Evolutionary conservation across 306 rosid species (phyloP).

Genomic region (Chamaecrista fasciculata): DNA sequence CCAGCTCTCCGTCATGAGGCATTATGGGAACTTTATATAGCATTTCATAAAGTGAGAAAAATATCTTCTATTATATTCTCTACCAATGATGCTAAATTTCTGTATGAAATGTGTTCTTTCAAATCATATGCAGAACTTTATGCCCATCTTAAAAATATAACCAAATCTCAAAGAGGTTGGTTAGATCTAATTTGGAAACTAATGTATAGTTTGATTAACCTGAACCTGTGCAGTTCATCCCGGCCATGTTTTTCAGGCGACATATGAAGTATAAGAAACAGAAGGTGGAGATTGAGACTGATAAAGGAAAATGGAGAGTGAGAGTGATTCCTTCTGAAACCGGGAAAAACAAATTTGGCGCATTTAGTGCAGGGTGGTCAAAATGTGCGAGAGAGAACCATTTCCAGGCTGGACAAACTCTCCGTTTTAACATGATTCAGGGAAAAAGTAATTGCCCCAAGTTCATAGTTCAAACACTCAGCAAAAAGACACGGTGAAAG

Average conservation of each 20-base stretch:
- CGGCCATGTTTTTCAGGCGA: neutral
- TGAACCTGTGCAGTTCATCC: neutral
- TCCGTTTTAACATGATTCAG: neutral
- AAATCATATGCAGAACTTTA: too few relatives aligned
- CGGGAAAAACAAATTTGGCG: neutral
- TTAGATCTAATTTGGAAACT: neutral
- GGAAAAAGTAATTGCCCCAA: neutral
- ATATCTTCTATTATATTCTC: too few relatives aligned
- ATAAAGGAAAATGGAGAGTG: neutral
- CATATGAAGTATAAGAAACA: neutral
- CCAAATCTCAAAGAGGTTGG: too few relatives aligned
- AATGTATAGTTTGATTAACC: neutral
- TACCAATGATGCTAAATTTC: too few relatives aligned
- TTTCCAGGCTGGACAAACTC: neutral
- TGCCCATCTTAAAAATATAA: too few relatives aligned
- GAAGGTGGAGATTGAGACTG: neutral
- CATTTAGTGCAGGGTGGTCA: neutral
- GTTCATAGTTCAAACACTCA: neutral
- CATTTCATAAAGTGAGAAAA: too few relatives aligned
- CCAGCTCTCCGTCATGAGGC: too few relatives aligned
- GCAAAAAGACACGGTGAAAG: neutral
- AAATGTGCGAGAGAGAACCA: neutral
- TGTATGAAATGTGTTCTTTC: too few relatives aligned
- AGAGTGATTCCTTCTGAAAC: neutral
- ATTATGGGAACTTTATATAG: too few relatives aligned